phyloP scores from a whole-genome alignment of 305 asterid genomes.

The Fraxinus ornus region DNA sequence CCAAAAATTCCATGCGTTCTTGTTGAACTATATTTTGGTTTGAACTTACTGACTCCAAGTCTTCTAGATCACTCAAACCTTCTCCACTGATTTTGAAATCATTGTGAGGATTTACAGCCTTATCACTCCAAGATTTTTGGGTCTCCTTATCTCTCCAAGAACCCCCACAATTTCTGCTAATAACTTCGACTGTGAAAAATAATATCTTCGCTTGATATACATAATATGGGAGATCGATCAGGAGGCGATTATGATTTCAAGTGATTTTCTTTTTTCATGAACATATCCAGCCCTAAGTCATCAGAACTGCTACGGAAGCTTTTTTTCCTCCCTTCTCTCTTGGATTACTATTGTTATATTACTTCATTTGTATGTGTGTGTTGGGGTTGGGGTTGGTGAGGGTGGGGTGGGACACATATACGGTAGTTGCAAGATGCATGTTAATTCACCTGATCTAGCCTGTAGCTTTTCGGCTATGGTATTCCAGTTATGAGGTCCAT shows the following conservation, averaged over 20 bases:
- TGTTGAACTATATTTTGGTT: too few relatives aligned
- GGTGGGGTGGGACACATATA: background rate
- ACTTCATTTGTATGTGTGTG: background rate
- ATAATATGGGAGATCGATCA: background rate
- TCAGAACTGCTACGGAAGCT: conserved; percentile 1
- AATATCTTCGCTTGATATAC: background rate
- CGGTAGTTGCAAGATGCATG: background rate
- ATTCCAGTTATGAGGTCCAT: conserved; percentile 85
- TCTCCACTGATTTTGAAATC: too few relatives aligned
- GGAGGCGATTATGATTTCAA: background rate
- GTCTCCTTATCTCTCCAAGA: too few relatives aligned
- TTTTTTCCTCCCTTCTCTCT: background rate
- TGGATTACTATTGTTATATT: background rate
- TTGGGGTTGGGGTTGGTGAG: background rate
- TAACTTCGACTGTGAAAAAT: background rate
- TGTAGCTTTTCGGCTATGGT: conserved; percentile 71
- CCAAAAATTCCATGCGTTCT: too few relatives aligned
- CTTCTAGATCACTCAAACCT: too few relatives aligned
- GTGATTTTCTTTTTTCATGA: background rate
- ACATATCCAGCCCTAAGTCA: conserved; percentile 25
- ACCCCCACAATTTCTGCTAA: too few relatives aligned
- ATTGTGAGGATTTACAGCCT: too few relatives aligned
- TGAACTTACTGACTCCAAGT: too few relatives aligned
- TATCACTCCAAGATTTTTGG: too few relatives aligned
- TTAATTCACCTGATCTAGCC: conserved; percentile 65